phyloP scores from a whole-genome alignment of 202 grass and related monocot genomes.

The Saccharum hybrid region DNA sequence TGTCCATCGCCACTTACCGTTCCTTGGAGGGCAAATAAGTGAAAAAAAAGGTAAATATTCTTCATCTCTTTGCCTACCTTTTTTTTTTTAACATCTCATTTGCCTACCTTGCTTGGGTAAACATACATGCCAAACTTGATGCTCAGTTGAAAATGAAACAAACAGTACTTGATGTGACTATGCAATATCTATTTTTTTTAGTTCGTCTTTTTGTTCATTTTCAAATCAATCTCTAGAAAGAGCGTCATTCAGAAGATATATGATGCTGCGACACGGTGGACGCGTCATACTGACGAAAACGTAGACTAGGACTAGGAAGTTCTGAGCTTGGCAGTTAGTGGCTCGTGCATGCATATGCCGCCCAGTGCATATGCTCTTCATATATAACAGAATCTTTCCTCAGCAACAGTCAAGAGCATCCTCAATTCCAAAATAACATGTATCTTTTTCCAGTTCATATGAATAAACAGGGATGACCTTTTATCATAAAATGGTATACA shows the following conservation, averaged over 20 bases:
- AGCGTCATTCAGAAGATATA: background rate
- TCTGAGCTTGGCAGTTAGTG: background rate
- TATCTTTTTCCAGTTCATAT: background rate
- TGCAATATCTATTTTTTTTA: background rate
- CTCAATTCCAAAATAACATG: background rate
- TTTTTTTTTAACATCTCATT: background rate
- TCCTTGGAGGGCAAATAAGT: slow-evolving; percentile 11
- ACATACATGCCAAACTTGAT: slow-evolving; percentile 41
- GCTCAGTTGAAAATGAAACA: slow-evolving; percentile 2
- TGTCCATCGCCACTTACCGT: slow-evolving; percentile 13
- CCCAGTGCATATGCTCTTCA: background rate
- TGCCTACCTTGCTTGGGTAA: slow-evolving; percentile 29
- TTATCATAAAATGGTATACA: background rate
- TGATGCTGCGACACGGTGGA: background rate
- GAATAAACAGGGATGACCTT: background rate
- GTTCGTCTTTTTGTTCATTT: background rate
- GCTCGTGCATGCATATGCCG: background rate
- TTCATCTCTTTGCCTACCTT: background rate
- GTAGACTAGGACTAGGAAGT: background rate
- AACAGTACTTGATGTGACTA: background rate
- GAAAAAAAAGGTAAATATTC: slow-evolving; percentile 31
- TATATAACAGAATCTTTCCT: background rate
- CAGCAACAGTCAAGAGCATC: background rate
- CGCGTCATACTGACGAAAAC: background rate
- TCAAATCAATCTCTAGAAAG: background rate